These are phyloP conservation scores for Ramaria sp. DNA, from an alignment of 768 basidiomycete genomes.

Conservation along the genomic window DNA sequence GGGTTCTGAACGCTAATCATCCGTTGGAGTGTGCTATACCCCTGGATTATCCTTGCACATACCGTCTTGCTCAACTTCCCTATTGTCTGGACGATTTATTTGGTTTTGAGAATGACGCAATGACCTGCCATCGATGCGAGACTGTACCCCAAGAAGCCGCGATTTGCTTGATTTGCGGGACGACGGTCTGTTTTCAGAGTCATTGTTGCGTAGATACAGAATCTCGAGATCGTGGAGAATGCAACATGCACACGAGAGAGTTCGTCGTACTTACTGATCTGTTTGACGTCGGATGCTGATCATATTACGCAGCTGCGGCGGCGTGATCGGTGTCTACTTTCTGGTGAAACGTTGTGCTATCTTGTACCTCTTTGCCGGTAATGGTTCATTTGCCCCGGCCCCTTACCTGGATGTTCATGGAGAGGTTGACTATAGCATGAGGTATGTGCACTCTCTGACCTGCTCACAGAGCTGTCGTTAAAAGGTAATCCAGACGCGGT, in stretches of 20 bases:
- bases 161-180: conserved; percentile 85
- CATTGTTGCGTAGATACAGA: conserved; percentile 77
- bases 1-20: conserved; percentile 65
- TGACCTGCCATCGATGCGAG: conserved; percentile 67
- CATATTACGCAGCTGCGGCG: conserved; percentile 59
- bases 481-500: conserved; percentile 47
- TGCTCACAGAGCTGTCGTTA: neutral
- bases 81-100: conserved; percentile 76
- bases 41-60: conserved; percentile 74
- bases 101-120: conserved; percentile 55
- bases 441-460: conserved; percentile 34
- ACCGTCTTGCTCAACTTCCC: conserved; percentile 77
- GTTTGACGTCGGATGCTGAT: neutral
- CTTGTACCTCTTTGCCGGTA: conserved; percentile 77
- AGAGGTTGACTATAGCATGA: conserved; percentile 85
- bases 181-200: conserved; percentile 80
- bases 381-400: conserved; percentile 79
- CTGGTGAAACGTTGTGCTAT: conserved; percentile 87
- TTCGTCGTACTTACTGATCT: conserved; percentile 31
- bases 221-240: conserved; percentile 61
- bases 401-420: conserved; percentile 94
- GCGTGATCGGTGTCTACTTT: conserved; percentile 81
- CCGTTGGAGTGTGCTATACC: conserved; percentile 50
- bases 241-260: conserved; percentile 93
- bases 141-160: conserved; percentile 79